Base-by-base conservation (phyloP, 1,139 yeast species). In the Sugiyamaella neomexicana region DNA sequence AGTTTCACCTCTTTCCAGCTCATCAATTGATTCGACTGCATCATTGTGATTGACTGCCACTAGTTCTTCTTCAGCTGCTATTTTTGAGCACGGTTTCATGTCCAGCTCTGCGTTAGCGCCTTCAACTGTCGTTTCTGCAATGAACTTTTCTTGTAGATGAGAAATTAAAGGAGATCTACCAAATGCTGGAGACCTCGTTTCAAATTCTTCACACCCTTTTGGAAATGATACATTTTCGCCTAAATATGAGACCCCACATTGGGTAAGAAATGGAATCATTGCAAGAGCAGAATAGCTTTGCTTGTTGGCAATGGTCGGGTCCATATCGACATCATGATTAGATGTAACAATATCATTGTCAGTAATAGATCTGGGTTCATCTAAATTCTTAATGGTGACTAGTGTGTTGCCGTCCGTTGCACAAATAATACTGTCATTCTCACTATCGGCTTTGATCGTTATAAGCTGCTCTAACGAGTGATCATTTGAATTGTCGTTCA, bases 91-190 rank as follows among this genome's bases (percentile, higher is more conserved):
- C 17, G 31, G 31, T 27, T 27, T 29, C 10, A 9, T 3, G 34
- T 29, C 34, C 10, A 29, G n/a, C 34, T 29, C 34, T 9, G 5
- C 10, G n/a, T 7, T 3, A 29, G n/a, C 34, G n/a, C 10, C 34
- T 29, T 7, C 34, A 9, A 29, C n/a, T 29, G n/a, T 20, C 25
- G 25, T 3, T 20, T 20, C 25, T 20, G 25, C 25, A 3, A 20
- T 7, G n/a, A 29, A 29, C n/a, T 29, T 40, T 20, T 40, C 44
- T 25, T 25, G 16, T n/a, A 15, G 12, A 9, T 31, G 17, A 34
- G 34, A 34, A 17, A n/a, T 25, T 4, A 45, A 45, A 7, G 49
- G 49, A 36, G 49, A 45, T 23, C 49, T 37, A 32, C 34, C 20
- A 1, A 23, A 9, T 10, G 32, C 34, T n/a, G 49, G 49, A 23